phyloP scores from a whole-genome alignment of 108 stramenopile species.

The Skeletonema marinoi region DNA sequence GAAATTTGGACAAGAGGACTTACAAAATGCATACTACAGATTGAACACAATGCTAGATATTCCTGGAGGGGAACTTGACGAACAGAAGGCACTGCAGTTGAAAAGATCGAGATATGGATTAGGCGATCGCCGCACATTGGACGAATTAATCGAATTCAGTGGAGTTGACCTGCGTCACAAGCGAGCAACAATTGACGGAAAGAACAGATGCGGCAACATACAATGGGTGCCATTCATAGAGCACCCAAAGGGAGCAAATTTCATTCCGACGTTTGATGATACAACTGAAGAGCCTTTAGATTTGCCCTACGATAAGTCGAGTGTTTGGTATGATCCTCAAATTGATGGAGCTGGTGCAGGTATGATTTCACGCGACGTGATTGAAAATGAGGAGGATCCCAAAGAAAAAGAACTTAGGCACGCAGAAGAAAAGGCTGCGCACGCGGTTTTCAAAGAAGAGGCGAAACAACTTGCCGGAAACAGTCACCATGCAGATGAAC shows the following conservation, averaged over 20 bases:
- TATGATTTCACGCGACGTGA: conserved; percentile 15
- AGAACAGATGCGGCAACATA: conserved; percentile 82
- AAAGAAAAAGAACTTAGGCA: not conserved
- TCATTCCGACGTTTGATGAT: conserved; percentile 41
- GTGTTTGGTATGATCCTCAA: conserved; percentile 52
- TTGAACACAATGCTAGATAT: conserved; percentile 73
- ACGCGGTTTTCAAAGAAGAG: conserved; percentile 33
- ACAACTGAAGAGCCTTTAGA: conserved; percentile 41
- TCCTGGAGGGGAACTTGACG: conserved; percentile 49
- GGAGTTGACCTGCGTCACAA: conserved; percentile 65
- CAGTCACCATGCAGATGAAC: conserved; percentile 20
- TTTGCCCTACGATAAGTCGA: conserved; percentile 44
- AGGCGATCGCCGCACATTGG: conserved; percentile 69
- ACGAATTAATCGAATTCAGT: conserved; percentile 76
- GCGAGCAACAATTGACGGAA: conserved; percentile 53
- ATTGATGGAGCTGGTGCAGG: conserved; percentile 33
- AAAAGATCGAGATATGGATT: conserved; percentile 65
- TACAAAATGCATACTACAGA: conserved; percentile 18
- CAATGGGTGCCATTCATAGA: conserved; percentile 79
- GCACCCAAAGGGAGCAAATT: conserved; percentile 48
- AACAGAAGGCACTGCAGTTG: conserved; percentile 28
- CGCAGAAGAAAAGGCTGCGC: conserved; percentile 18
- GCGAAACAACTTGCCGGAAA: conserved; percentile 31
- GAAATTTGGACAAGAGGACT: conserved; percentile 10
- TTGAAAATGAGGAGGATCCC: conserved; percentile 6